Evolutionary conservation across 179 eudicot genomes (phyloP), one percentile per base, ranked within the genome.

Genomic region (Drosera spatulata): DNA sequence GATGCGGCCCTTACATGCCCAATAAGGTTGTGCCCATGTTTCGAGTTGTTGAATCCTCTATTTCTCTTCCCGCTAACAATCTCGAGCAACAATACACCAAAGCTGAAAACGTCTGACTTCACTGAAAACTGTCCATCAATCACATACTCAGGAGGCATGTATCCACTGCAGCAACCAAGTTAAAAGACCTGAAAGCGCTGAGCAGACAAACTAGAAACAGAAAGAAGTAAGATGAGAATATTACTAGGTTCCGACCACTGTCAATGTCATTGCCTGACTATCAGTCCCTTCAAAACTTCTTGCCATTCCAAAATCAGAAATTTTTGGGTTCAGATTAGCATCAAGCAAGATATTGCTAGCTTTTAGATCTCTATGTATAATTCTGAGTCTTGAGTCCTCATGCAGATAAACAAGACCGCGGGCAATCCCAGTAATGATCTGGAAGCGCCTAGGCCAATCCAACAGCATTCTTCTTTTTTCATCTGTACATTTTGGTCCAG

Each of bases 61-160:
- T 76, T 76, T 52, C 47, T 72, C 53, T 53, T 72, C 56, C 74
- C 73, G 33, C 71, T 72, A 12, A 76, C 45, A 51, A 76, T 69
- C 70, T 76, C 80, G 47, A 76, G 46, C 2, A 76, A 53, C 53
- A 76, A 59, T 11, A 76, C 80, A 6, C 80, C 80, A 1, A 76
- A 76, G 68, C 80, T 76, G 64, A 60, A 76, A 6, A 76, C 71
- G 22, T 76, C 80, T 3, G 80, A 71, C 53, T 76, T 76, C 15
- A 67, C 80, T 0, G 80, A 76, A 56, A 71, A 71, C 48, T 69
- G 73, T 33, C 80, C 80, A 59, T 53, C 58, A 49, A 76, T 71
- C 53, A 76, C 73, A 41, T 72, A 72, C 62, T 76, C 80, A 3
- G 80, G 80, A 55, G 80, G 61, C 76, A 76, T 76, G 56, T 76